Percentiles rank a stretch among this genome's conserved stretches.
Evolutionary conservation across 2,329 filamentous ascomycete species (phyloP).

Genomic region (Fulvia fulva): DNA sequence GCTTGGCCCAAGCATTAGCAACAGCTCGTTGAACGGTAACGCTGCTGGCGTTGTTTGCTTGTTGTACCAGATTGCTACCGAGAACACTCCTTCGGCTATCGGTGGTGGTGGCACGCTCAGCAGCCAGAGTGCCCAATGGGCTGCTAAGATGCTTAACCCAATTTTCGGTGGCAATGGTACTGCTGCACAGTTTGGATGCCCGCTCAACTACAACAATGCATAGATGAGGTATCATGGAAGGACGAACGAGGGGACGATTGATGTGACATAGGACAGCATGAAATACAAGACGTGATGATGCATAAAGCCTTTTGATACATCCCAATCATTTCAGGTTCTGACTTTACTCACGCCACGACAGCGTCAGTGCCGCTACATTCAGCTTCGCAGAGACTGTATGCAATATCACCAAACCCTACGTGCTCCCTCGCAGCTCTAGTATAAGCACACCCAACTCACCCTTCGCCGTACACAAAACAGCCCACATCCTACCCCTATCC

Average conservation of each 20-base stretch:
- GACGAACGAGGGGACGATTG: not conserved
- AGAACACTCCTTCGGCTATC: constrained; percentile 20
- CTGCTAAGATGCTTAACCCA: constrained; percentile 14
- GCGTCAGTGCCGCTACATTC: too few species aligned
- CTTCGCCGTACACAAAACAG: not conserved
- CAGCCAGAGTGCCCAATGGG: constrained; percentile 8
- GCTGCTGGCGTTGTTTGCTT: constrained; percentile 35
- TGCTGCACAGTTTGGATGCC: constrained; percentile 9
- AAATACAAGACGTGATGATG: too few species aligned
- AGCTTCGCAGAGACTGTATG: too few species aligned
- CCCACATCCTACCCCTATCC: not conserved
- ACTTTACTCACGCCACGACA: too few species aligned
- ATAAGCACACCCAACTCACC: not conserved
- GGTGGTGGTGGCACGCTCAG: constrained; percentile 10
- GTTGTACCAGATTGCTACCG: constrained; percentile 40
- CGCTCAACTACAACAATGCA: constrained; percentile 6
- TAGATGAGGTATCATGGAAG: not conserved
- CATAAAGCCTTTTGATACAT: too few species aligned
- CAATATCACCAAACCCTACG: too few species aligned
- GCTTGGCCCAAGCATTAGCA: constrained; percentile 34
- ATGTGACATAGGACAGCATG: too few species aligned
- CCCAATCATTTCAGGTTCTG: too few species aligned
- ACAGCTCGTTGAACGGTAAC: constrained; percentile 35
- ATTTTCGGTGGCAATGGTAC: constrained; percentile 9
- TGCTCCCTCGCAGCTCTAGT: not conserved